Evolutionary conservation across 108 stramenopile species (phyloP), one percentile per base, ranked within the genome.

Genomic region (Cylindrotheca fusiformis): DNA sequence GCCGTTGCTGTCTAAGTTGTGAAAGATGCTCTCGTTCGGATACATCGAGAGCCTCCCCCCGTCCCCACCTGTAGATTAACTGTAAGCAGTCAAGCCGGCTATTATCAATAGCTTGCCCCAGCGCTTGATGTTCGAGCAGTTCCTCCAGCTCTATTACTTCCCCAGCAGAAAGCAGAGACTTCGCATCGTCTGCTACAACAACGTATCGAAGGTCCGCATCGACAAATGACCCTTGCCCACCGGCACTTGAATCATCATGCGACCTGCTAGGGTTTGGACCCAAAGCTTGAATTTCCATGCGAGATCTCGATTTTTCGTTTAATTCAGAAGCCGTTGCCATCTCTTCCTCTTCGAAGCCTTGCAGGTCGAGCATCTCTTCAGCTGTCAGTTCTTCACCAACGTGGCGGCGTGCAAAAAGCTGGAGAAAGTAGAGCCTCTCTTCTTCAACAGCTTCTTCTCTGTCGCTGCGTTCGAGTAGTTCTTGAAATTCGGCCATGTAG

Each of bases 71-170:
- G 30, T 53, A 23, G 21, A 65, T 44, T 6, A 65, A 33, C 10
- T 65, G 48, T 18, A 65, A 20, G 10, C 41, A 30, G 25, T 50
- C 26, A 51, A 65, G 48, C 36, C 63, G 51, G 17, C 54, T 28
- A 5, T 29, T 8, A 27, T 55, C 54, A 25, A 55, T 8, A 6
- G 25, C 54, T n/a, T 55, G 26, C 10, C n/a, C 6, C 26, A 8
- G 25, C 27, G 8, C 28, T 27, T 55, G 54, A 10, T n/a, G 24
- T 14, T 27, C 54, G 17, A 55, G 54, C n/a, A 59, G 41, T 17
- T 59, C 58, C 10, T 59, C 28, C 20, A 46, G 46, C 23, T 59
- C 58, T 10, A 25, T 25, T 25, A 59, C 20, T 24, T 59, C 58
- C 1, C 58, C 58, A 26, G 58, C 23, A 1, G 44, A 46, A 22